Conservation (phyloP, 2,329 filamentous ascomycete species). For the Alternaria ethzedia region DNA sequence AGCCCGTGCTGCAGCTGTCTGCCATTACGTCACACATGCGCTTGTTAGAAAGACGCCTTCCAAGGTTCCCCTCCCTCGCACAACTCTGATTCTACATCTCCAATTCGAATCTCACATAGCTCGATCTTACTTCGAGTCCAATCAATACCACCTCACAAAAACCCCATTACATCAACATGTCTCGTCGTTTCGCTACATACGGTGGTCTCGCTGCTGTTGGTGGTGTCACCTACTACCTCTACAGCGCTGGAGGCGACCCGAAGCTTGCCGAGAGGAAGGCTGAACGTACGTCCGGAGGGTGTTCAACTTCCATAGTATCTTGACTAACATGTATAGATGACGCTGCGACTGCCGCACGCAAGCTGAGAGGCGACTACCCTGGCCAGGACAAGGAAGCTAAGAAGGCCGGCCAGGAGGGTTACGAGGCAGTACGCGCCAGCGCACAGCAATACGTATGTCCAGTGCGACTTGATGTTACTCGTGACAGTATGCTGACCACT, state of each 20-base stretch:
- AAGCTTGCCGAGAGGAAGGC: slow-evolving; percentile 85
- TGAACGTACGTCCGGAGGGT: slow-evolving; percentile 67
- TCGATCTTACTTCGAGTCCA: slow-evolving; percentile 6
- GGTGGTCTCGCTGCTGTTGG: slow-evolving; percentile 59
- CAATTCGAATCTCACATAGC: slow-evolving; percentile 8
- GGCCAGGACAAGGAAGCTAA: slow-evolving; percentile 67
- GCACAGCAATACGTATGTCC: slow-evolving; percentile 47
- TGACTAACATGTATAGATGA: slow-evolving; percentile 66
- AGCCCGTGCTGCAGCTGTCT: slow-evolving; percentile 25
- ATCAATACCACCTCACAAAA: slow-evolving; percentile 1
- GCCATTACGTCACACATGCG: slow-evolving; percentile 35
- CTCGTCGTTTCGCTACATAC: slow-evolving; percentile 32
- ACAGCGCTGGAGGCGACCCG: slow-evolving; percentile 79
- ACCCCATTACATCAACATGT: slow-evolving; percentile 30
- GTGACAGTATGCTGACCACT: slow-evolving; percentile 19
- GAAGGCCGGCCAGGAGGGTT: slow-evolving; percentile 64
- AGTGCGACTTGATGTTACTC: not conserved
- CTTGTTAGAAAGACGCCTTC: slow-evolving; percentile 29
- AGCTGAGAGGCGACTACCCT: slow-evolving; percentile 70
- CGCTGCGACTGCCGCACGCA: slow-evolving; percentile 70
- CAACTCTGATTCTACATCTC: slow-evolving; percentile 6
- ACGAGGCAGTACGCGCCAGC: slow-evolving; percentile 54
- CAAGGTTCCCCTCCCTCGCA: slow-evolving; percentile 27
- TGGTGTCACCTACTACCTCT: slow-evolving; percentile 84
- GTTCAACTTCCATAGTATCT: not conserved